Conservation (phyloP, 2,329 filamentous ascomycete genomes). For the Colletotrichum limetticola region DNA sequence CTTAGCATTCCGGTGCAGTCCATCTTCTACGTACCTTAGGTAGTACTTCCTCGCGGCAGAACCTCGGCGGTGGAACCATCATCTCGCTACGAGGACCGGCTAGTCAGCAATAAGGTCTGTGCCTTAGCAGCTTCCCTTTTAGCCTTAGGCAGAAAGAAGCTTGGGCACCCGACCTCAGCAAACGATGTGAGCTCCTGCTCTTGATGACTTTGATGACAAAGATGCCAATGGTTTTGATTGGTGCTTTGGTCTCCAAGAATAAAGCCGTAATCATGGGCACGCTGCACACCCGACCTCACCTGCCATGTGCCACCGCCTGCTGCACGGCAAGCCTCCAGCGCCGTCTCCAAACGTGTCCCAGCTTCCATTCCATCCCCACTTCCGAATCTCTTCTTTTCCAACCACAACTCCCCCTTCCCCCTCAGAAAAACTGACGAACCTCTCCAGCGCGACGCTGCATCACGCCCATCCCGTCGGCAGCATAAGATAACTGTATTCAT, state of each 20-base stretch:
- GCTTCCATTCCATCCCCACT: constrained; percentile 4
- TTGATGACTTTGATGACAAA: constrained; percentile 15
- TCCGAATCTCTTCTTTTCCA: neutral
- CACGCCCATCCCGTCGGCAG: constrained; percentile 10
- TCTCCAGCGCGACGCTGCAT: constrained; percentile 22
- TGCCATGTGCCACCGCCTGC: constrained; percentile 5
- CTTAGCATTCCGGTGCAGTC: neutral
- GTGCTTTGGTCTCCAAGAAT: neutral
- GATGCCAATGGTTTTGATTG: neutral
- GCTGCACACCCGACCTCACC: neutral
- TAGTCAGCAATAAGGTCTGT: constrained; percentile 1
- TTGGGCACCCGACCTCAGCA: neutral
- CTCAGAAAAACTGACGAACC: constrained; percentile 22
- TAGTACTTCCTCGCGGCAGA: constrained; percentile 6
- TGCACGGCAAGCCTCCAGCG: neutral
- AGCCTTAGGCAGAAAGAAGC: neutral
- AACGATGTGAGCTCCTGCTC: neutral
- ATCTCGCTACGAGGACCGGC: constrained; percentile 18
- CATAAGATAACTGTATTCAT: constrained; percentile 8
- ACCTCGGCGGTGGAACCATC: constrained; percentile 14
- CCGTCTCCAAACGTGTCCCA: constrained; percentile 11
- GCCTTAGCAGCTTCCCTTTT: neutral
- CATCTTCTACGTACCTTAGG: neutral
- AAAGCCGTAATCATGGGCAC: neutral
- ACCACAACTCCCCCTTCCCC: constrained; percentile 1